A percentile compares a stretch with the other conserved stretches of the same genome.
Evolutionary conservation across 768 basidiomycete species (phyloP).

Genomic region (Gyrodon lividus): DNA sequence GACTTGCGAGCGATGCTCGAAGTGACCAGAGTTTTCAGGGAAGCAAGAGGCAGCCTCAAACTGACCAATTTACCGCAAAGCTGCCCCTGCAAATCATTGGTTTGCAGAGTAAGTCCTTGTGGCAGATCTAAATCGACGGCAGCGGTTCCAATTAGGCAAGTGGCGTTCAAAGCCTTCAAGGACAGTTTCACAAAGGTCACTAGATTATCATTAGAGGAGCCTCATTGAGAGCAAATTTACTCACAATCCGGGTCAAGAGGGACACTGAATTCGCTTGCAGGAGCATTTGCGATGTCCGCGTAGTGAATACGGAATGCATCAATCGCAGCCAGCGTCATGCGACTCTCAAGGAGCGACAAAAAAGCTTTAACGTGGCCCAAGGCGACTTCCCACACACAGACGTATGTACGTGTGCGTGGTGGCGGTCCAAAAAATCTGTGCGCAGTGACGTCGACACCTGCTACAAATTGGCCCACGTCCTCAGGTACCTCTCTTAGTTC

Average conservation of each 20-base stretch:
- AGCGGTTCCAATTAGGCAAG: slow-evolving; percentile 52
- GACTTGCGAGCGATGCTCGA: slow-evolving; percentile 36
- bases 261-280: slow-evolving; percentile 64
- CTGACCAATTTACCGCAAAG: slow-evolving; percentile 64
- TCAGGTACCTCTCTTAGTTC: not conserved
- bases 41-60: slow-evolving; percentile 52
- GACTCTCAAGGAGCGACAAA: slow-evolving; percentile 53
- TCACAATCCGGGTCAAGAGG: slow-evolving; percentile 76
- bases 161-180: slow-evolving; percentile 51
- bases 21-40: slow-evolving; percentile 50
- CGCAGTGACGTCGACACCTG: slow-evolving; percentile 76
- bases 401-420: slow-evolving; percentile 80
- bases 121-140: slow-evolving; percentile 57
- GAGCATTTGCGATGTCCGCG: slow-evolving; percentile 75
- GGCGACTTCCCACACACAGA: slow-evolving; percentile 92
- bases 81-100: slow-evolving; percentile 73
- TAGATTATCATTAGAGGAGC: slow-evolving; percentile 30
- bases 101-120: slow-evolving; percentile 61
- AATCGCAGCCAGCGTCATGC: slow-evolving; percentile 49
- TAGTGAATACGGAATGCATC: slow-evolving; percentile 69
- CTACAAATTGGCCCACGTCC: slow-evolving; percentile 1
- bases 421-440: slow-evolving; percentile 89
- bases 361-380: slow-evolving; percentile 61
- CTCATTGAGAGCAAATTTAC: slow-evolving; percentile 19
- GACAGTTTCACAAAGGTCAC: slow-evolving; percentile 83